Evolutionary conservation across 192 early-diverging fungal species (phyloP).

Genomic region (Chytriomyces confervae): DNA sequence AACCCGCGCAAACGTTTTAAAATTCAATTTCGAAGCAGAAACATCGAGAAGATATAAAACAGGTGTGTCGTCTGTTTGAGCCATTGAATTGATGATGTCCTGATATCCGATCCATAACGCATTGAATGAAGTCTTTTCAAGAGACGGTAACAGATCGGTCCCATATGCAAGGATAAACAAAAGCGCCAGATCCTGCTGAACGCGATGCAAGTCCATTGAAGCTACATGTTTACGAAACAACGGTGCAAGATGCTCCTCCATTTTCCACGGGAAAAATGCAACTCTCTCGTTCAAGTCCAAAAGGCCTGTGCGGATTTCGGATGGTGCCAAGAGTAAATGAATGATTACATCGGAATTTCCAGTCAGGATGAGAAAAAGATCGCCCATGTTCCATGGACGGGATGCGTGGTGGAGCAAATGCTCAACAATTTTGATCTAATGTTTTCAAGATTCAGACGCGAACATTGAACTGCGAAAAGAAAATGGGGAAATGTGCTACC

Average conservation of each 20-base stretch:
- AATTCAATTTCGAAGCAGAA: too few species aligned
- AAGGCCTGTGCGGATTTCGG: not conserved
- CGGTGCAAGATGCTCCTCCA: not conserved
- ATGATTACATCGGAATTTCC: constrained; percentile 12
- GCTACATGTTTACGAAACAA: too few species aligned
- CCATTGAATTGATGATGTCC: not conserved
- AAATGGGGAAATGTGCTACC: not conserved
- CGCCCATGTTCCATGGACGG: not conserved
- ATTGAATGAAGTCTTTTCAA: not conserved
- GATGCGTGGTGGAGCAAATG: not conserved
- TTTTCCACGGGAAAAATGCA: not conserved
- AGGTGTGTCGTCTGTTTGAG: not conserved
- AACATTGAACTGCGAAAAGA: not conserved
- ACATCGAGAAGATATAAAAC: not conserved
- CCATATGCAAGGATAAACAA: constrained; percentile 2
- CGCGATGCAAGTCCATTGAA: not conserved
- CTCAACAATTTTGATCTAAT: constrained; percentile 3
- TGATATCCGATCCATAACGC: not conserved
- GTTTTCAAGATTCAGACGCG: not conserved
- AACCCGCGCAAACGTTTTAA: not conserved
- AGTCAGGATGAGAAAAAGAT: constrained; percentile 9
- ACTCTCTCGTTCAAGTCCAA: constrained; percentile 3
- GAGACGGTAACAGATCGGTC: not conserved
- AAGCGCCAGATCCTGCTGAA: constrained; percentile 4
- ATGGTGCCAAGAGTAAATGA: not conserved